Evolutionary conservation across 2,329 filamentous ascomycete genomes (phyloP).

Genomic region (Drechslerella coelobrocha): DNA sequence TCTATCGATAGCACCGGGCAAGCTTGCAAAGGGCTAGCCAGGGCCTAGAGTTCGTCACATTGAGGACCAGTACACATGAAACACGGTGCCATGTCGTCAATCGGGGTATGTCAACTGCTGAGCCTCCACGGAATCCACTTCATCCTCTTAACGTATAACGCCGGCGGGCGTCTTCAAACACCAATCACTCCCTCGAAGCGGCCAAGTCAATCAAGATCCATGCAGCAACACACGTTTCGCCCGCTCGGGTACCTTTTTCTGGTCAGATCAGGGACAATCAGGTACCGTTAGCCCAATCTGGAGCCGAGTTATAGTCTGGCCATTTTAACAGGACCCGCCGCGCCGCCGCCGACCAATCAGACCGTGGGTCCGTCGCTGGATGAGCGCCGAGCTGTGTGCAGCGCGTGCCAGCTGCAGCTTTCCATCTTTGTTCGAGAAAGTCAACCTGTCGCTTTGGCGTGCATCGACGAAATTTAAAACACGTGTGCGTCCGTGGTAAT

Average conservation of each 20-base stretch:
- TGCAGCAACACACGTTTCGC: slow-evolving; percentile 35
- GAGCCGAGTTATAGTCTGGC: slow-evolving; percentile 9
- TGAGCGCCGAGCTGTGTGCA: not conserved
- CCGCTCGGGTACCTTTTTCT: slow-evolving; percentile 31
- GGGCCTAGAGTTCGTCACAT: slow-evolving; percentile 24
- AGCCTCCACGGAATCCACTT: slow-evolving; percentile 22
- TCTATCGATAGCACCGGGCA: slow-evolving; percentile 40
- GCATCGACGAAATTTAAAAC: not conserved
- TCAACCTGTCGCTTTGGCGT: not conserved
- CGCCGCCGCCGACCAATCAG: not conserved
- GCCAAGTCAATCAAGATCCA: slow-evolving; percentile 17
- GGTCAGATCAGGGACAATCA: slow-evolving; percentile 40
- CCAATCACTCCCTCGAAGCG: not conserved
- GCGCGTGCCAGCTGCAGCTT: not conserved
- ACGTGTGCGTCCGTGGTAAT: not conserved
- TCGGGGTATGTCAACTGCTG: slow-evolving; percentile 15
- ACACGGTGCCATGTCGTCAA: slow-evolving; percentile 51
- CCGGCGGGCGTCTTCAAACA: slow-evolving; percentile 9
- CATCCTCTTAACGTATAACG: slow-evolving; percentile 7
- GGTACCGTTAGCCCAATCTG: slow-evolving; percentile 47
- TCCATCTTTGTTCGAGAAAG: not conserved
- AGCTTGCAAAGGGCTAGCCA: not conserved
- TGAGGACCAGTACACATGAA: slow-evolving; percentile 50
- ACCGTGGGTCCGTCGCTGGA: not conserved
- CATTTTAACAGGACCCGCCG: slow-evolving; percentile 4